Percentiles rank a stretch among this genome's conserved stretches.
These are phyloP conservation scores for Euclidium syriacum DNA, from an alignment of 345 rosid species.

Conservation along the genomic window DNA sequence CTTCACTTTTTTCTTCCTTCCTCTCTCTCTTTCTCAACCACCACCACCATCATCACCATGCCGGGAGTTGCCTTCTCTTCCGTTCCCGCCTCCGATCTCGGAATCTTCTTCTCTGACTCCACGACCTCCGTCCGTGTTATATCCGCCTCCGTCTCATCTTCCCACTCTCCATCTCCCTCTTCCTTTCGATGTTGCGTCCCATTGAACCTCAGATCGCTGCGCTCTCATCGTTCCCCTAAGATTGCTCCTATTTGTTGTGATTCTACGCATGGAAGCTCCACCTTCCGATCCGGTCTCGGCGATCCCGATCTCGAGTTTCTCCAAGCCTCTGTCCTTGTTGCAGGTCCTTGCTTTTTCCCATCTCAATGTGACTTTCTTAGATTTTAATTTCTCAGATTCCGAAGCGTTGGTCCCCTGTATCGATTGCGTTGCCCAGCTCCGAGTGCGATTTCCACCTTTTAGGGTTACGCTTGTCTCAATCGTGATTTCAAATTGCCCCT, in stretches of 20 bases:
- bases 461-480: background rate
- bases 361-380: background rate
- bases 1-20: background rate
- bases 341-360: constrained; percentile 46
- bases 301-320: constrained; percentile 47
- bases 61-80: constrained; percentile 33
- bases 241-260: constrained; percentile 39
- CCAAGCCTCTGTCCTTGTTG: constrained; percentile 68
- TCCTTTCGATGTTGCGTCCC: constrained; percentile 28
- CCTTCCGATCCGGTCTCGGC: constrained; percentile 37
- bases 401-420: too few species aligned
- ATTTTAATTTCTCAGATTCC: background rate
- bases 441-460: background rate
- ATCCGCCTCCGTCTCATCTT: constrained; percentile 8
- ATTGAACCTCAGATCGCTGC: constrained; percentile 18
- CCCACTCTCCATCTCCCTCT: constrained; percentile 6
- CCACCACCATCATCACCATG: constrained; percentile 28
- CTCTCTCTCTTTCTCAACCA: background rate
- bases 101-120: constrained; percentile 16
- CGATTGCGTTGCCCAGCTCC: background rate
- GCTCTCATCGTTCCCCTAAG: constrained; percentile 17
- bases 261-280: constrained; percentile 41
- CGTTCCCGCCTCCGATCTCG: constrained; percentile 23
- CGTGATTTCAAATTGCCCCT: background rate
- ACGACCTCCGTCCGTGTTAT: constrained; percentile 13